Evolutionary conservation across 2,329 filamentous ascomycete genomes (phyloP).

Genomic region (Zymoseptoria tritici): DNA sequence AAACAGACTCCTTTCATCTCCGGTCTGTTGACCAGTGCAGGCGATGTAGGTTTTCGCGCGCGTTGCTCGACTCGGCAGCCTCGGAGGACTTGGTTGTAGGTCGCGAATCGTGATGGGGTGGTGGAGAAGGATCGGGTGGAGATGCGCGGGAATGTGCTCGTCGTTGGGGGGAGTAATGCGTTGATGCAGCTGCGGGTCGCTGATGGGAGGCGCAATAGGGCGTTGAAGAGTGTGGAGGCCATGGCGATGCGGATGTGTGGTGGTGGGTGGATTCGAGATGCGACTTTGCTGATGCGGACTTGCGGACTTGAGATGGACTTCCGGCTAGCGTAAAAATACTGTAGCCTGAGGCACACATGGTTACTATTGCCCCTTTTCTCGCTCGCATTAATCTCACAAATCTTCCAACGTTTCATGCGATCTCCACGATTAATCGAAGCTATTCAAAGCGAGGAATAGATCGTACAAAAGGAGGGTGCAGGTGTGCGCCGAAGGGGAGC

Average conservation of each 20-base stretch:
- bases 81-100: conserved; percentile 46
- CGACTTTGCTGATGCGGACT: not conserved
- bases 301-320: not conserved
- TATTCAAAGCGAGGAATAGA: no score
- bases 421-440: no score
- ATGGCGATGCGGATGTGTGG: conserved; percentile 20
- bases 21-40: conserved; percentile 64
- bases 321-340: no score
- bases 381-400: no score
- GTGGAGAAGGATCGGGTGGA: conserved; percentile 33
- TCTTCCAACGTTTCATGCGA: no score
- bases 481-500: no score
- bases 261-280: not conserved
- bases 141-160: conserved; percentile 14
- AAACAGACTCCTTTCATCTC: conserved; percentile 93
- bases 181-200: conserved; percentile 22
- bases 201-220: conserved; percentile 31
- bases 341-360: no score
- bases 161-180: conserved; percentile 15
- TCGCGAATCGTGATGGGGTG: conserved; percentile 34
- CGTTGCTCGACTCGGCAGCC: conserved; percentile 73
- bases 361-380: no score
- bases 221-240: conserved; percentile 34
- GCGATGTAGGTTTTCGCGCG: conserved; percentile 79
- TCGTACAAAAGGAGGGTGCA: no score